A percentile compares a stretch with the other conserved stretches of the same genome.
Evolutionary conservation across 2,329 filamentous ascomycete genomes (phyloP).

Genomic region (Hirsutella minnesotensis): DNA sequence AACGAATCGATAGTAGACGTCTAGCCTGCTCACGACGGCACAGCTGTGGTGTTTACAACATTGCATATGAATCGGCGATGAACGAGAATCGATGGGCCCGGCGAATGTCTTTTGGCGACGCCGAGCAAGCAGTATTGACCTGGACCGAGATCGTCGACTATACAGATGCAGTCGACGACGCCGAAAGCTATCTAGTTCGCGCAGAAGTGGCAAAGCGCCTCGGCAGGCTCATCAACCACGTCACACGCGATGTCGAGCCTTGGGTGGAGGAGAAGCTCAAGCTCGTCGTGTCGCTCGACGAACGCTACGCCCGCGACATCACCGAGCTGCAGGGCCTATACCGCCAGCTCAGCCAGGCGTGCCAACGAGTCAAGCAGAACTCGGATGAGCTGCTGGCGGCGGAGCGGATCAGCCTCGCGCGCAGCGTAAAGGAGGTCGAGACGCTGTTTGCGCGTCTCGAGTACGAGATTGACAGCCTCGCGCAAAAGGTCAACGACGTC

Average conservation of each 20-base stretch:
- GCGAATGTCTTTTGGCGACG: conserved; percentile 63
- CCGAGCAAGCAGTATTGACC: conserved; percentile 59
- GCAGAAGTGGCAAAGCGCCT: conserved; percentile 45
- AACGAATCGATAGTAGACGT: conserved; percentile 31
- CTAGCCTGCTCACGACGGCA: conserved; percentile 49
- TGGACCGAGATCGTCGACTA: conserved; percentile 47
- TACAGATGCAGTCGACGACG: conserved; percentile 16
- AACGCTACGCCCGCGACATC: conserved; percentile 48
- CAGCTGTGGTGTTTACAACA: conserved; percentile 32
- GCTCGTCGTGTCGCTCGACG: conserved; percentile 47
- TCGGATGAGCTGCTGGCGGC: conserved; percentile 58
- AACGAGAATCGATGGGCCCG: conserved; percentile 57
- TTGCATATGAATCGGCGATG: conserved; percentile 17
- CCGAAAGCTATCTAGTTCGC: conserved; percentile 18
- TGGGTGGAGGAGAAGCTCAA: conserved; percentile 51
- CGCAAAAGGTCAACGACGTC: conserved; percentile 72
- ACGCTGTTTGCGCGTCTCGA: conserved; percentile 74
- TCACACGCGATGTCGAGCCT: conserved; percentile 41
- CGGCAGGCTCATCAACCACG: conserved; percentile 36
- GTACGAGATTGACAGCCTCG: conserved; percentile 77
- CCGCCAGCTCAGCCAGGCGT: conserved; percentile 56
- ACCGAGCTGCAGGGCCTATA: conserved; percentile 57
- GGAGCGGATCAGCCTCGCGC: conserved; percentile 56
- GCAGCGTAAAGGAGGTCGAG: conserved; percentile 68
- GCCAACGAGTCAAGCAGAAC: conserved; percentile 53